Conservation (phyloP, 139 green algal species). For the Micromonas pusilla region DNA sequence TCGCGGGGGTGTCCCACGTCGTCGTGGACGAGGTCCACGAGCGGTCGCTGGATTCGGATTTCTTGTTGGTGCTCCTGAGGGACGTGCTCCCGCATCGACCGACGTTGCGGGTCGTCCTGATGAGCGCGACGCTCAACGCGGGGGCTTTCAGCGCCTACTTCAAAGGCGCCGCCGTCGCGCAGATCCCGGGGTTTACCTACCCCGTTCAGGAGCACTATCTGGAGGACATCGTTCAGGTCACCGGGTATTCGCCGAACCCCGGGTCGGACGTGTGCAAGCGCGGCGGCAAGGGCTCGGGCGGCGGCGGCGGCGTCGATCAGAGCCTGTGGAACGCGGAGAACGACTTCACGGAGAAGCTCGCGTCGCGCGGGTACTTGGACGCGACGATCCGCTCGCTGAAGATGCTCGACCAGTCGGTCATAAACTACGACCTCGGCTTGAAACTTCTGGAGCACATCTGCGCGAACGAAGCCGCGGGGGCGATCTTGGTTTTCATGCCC, state of each 20-base stretch:
- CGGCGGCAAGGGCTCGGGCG: neutral
- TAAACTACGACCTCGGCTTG: slow-evolving; percentile 38
- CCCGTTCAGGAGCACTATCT: slow-evolving; percentile 34
- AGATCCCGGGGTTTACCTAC: slow-evolving; percentile 37
- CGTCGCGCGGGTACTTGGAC: neutral
- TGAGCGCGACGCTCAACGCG: slow-evolving; percentile 37
- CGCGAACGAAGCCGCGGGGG: neutral
- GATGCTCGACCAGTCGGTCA: slow-evolving; percentile 55
- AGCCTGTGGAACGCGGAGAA: no score
- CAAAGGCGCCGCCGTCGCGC: slow-evolving; percentile 8
- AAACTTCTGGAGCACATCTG: slow-evolving; percentile 17
- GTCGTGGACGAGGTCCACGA: slow-evolving; percentile 82
- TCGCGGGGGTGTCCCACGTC: slow-evolving; percentile 51
- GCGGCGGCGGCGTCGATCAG: neutral
- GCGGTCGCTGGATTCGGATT: slow-evolving; percentile 67
- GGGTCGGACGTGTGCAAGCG: slow-evolving; percentile 8
- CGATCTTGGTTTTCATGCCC: slow-evolving; percentile 37
- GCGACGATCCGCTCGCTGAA: slow-evolving; percentile 43
- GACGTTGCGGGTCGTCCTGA: slow-evolving; percentile 31
- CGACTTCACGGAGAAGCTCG: neutral
- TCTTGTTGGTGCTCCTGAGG: slow-evolving; percentile 54
- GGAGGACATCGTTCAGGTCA: slow-evolving; percentile 34
- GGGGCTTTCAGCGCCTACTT: slow-evolving; percentile 34
- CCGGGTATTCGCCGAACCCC: slow-evolving; percentile 20
- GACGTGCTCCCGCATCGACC: slow-evolving; percentile 38